Percentiles rank a stretch among this genome's conserved stretches.
Conservation (phyloP, 192 early-diverging fungal genomes). For the Umbelopsis sp. region DNA sequence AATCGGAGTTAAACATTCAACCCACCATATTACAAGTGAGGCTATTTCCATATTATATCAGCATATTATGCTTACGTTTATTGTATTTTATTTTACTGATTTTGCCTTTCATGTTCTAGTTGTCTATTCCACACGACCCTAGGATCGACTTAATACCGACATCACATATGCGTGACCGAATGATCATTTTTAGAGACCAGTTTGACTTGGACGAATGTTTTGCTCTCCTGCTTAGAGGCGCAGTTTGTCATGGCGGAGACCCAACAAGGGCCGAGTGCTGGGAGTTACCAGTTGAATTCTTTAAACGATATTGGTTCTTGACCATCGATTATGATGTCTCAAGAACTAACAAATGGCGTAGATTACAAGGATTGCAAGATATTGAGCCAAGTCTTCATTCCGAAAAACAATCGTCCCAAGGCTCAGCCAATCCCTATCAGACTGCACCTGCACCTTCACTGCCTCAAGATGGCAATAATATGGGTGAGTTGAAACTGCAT, state of each 20-base stretch:
- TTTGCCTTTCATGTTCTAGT: not conserved
- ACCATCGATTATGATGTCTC: constrained; percentile 31
- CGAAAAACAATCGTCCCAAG: not conserved
- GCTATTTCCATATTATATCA: constrained; percentile 2
- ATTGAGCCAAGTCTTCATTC: constrained; percentile 5
- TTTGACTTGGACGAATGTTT: constrained; percentile 40
- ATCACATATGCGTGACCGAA: constrained; percentile 41
- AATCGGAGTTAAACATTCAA: constrained; percentile 26
- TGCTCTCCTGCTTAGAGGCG: constrained; percentile 28
- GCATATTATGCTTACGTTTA: not conserved
- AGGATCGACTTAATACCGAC: constrained; percentile 42
- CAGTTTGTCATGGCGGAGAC: constrained; percentile 38
- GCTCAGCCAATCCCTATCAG: not conserved
- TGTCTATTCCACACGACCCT: constrained; percentile 43
- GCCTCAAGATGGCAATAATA: not conserved
- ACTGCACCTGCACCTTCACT: not conserved
- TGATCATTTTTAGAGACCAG: constrained; percentile 41
- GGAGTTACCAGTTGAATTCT: constrained; percentile 34
- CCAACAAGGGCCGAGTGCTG: constrained; percentile 36
- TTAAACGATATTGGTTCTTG: constrained; percentile 38
- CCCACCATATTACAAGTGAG: constrained; percentile 24
- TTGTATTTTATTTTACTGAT: not conserved
- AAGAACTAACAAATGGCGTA: constrained; percentile 36
- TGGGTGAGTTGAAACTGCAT: not conserved
- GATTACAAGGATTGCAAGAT: constrained; percentile 31